Base-by-base conservation (phyloP, 805 yeast species). In the Metschnikowia henanensis region DNA sequence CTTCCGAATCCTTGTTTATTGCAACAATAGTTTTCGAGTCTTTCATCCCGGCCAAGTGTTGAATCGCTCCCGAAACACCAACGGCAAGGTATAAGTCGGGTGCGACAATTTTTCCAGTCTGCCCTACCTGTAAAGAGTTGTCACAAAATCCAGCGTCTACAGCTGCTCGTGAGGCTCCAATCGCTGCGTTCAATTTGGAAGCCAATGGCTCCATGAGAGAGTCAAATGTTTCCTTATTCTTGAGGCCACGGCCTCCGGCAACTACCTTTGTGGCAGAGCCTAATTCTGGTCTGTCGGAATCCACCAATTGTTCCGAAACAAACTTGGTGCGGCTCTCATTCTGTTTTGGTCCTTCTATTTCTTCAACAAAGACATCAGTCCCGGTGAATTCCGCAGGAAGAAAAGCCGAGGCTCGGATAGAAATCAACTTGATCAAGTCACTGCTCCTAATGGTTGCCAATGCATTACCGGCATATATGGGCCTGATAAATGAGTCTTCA, bases 21-120 rank as follows among this genome's bases (percentile, higher is more conserved):
- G 97, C 96, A 25, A 90, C 97, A 64, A 92, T 89, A 28, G 83
- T 81, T 71, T 90, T 92, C 33, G 97, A 79, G 62, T 92, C 97
- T 68, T 91, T 92, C 97, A 92, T 92, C 52, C 99, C 99, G 1
- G 99, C 99, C 59, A 94, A 73, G 69, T 92, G 99, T 71, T 92
- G 99, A 59, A 92, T 92, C 25, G 99, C 99, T 50, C 99, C 99
- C 17, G 96, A 86, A 45, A 94, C 80, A 51, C 99, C 99, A 32
- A 91, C 82, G 3, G 97, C 98, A 35, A 94, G 68, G 64, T 94
- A 94, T 50, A 91, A 76, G 32, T 91, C 96, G 31, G 99, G 99
- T 6, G 98, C 98, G 26, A 94, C 95, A 42, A 91, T 91, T 66
- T 94, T 94, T 56, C 99, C 99, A 8, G 99, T 92, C 70, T 92